Percentiles rank a stretch among this genome's conserved stretches.
These are phyloP conservation scores for Helianthus tuberosus DNA, from an alignment of 129 eudicot species.

Conservation along the genomic window DNA sequence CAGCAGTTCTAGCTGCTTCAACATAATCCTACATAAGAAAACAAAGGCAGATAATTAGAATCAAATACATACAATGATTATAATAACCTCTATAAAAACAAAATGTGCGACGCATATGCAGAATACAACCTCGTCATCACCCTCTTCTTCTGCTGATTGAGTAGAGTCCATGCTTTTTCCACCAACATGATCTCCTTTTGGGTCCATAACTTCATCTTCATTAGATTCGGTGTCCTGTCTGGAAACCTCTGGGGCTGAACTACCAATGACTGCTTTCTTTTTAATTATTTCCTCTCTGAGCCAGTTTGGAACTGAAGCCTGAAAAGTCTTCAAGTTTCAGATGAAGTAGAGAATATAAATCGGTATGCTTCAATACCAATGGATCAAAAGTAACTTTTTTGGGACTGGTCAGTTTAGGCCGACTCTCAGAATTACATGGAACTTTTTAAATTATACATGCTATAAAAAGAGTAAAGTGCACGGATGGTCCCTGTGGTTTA, in stretches of 20 bases:
- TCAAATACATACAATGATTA: conserved; percentile 6
- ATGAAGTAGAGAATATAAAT: conserved; percentile 3
- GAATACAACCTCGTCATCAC: conserved; percentile 70
- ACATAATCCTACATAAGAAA: conserved; percentile 63
- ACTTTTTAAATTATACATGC: no score
- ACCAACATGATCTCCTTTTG: conserved; percentile 64
- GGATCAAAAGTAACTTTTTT: background rate
- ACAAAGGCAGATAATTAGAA: background rate
- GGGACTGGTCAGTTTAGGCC: background rate
- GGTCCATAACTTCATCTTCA: conserved; percentile 65
- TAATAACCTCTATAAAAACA: background rate
- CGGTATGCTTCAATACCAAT: background rate
- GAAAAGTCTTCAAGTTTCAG: conserved; percentile 20
- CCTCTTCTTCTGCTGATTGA: conserved; percentile 79
- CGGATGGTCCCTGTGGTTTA: no score
- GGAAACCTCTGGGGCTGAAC: conserved; percentile 52
- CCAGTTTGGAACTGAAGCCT: conserved; percentile 97
- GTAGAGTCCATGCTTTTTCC: conserved; percentile 72
- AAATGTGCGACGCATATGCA: conserved; percentile 14
- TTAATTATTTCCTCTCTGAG: conserved; percentile 96
- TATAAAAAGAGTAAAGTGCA: no score
- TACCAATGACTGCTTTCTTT: conserved; percentile 67
- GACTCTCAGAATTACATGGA: background rate
- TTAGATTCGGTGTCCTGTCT: conserved; percentile 52
- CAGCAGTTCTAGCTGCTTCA: conserved; percentile 92